These are phyloP conservation scores for Gracilaria gracilis DNA, from an alignment of 23 red algal species.

Conservation along the genomic window DNA sequence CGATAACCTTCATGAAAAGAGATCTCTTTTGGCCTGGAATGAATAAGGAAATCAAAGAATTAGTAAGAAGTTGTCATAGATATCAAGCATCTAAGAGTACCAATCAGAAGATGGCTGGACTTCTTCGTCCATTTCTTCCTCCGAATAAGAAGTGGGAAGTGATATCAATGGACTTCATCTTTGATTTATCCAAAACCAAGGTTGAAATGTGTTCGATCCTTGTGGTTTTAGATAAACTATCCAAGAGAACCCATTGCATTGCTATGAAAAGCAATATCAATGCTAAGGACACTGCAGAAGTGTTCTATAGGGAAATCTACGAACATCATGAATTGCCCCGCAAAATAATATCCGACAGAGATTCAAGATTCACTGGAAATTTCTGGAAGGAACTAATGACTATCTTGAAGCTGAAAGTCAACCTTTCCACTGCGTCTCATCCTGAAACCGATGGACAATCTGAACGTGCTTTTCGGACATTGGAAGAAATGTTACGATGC, in stretches of 20 bases:
- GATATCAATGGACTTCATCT: slow-evolving; percentile 51
- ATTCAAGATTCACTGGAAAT: slow-evolving; percentile 19
- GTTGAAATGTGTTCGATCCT: neutral
- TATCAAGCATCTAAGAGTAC: too few relatives aligned
- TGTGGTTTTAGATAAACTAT: slow-evolving; percentile 44
- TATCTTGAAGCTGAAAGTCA: slow-evolving; percentile 25
- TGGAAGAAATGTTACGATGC: too few relatives aligned
- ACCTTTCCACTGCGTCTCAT: slow-evolving; percentile 2
- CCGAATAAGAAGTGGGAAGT: slow-evolving; percentile 45
- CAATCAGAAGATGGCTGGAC: slow-evolving; percentile 22
- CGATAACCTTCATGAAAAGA: too few relatives aligned
- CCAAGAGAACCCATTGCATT: slow-evolving; percentile 1
- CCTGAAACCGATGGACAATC: slow-evolving; percentile 32
- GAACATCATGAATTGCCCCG: too few relatives aligned
- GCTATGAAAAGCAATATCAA: neutral
- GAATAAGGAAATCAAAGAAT: slow-evolving; percentile 26
- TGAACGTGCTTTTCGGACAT: slow-evolving; percentile 25
- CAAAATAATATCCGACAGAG: slow-evolving; percentile 36
- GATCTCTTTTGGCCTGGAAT: too few relatives aligned
- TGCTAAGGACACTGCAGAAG: too few relatives aligned
- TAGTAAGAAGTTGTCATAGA: slow-evolving; percentile 8
- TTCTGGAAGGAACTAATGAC: slow-evolving; percentile 25
- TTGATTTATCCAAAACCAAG: slow-evolving; percentile 27
- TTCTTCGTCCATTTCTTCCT: slow-evolving; percentile 30
- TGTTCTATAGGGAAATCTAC: too few relatives aligned